Evolutionary conservation across 495 filamentous ascomycete species (phyloP).

Genomic region (Tuber aestivum): DNA sequence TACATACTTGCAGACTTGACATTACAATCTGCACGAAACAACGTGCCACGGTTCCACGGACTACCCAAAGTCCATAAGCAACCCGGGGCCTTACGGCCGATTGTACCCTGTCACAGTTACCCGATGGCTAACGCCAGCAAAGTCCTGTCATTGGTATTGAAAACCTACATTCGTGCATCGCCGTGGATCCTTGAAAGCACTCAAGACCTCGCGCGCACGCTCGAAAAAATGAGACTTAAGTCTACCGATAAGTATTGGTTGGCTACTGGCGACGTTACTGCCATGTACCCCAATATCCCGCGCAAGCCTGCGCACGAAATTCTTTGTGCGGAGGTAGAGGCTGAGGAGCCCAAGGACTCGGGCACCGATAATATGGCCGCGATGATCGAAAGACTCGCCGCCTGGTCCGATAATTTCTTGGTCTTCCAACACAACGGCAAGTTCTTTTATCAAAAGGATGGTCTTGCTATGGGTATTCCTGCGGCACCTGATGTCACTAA

Average conservation of each 20-base stretch:
- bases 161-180: too few species aligned
- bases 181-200: too few species aligned
- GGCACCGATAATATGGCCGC: too few species aligned
- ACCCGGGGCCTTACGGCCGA: background rate
- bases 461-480: slow-evolving; percentile 6
- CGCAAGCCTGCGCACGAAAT: background rate
- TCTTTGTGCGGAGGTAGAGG: background rate
- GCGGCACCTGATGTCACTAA: background rate
- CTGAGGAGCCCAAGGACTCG: too few species aligned
- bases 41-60: slow-evolving; percentile 8
- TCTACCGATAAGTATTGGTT: background rate
- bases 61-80: slow-evolving; percentile 9
- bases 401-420: background rate
- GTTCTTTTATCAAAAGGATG: background rate
- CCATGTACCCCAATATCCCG: too few species aligned
- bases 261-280: background rate
- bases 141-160: too few species aligned
- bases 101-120: background rate
- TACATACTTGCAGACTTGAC: background rate
- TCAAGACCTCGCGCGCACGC: too few species aligned
- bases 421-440: background rate
- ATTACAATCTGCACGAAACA: background rate
- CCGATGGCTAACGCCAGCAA: too few species aligned
- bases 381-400: background rate
- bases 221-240: background rate